A percentile compares a stretch with the other conserved stretches of the same genome.
These are phyloP conservation scores for Linanthus parryae DNA, from an alignment of 148 eudicot species.

Conservation along the genomic window DNA sequence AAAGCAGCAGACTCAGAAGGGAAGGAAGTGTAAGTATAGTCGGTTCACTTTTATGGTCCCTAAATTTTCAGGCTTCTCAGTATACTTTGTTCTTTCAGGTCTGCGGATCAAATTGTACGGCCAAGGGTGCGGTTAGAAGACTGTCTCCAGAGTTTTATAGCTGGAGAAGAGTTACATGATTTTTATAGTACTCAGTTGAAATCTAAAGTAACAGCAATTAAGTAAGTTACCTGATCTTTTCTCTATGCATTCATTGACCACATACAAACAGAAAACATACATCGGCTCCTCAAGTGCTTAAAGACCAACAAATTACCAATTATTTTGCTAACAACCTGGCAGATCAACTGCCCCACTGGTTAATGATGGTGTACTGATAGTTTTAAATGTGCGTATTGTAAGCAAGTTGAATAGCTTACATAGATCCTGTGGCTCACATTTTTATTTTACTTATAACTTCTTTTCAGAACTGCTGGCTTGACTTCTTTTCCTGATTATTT, in stretches of 20 bases:
- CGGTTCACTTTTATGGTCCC: constrained; percentile 7
- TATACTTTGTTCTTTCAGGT: constrained; percentile 32
- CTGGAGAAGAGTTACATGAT: constrained; percentile 87
- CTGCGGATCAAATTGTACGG: constrained; percentile 71
- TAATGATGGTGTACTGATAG: too few species aligned
- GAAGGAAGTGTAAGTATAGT: constrained; percentile 57
- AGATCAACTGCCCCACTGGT: too few species aligned
- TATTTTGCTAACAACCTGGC: too few species aligned
- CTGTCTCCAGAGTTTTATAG: constrained; percentile 74
- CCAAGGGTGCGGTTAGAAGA: constrained; percentile 86
- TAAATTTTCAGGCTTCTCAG: constrained; percentile 8
- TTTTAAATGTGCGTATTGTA: too few species aligned
- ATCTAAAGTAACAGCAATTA: constrained; percentile 75
- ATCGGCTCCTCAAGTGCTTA: neutral
- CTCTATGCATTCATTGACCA: too few species aligned
- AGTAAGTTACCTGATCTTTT: constrained; percentile 44
- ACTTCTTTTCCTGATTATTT: constrained; percentile 96
- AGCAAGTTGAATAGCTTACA: too few species aligned
- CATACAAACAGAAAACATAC: too few species aligned
- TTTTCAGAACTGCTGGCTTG: constrained; percentile 74
- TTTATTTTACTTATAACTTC: constrained; percentile 2
- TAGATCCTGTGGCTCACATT: too few species aligned
- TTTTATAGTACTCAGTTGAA: constrained; percentile 85
- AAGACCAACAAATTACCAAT: neutral
- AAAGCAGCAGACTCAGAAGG: constrained; percentile 58